Percentiles rank a stretch among this genome's conserved stretches.
phyloP scores from a whole-genome alignment of 768 basidiomycete species.

The Suillus cothurnatus region DNA sequence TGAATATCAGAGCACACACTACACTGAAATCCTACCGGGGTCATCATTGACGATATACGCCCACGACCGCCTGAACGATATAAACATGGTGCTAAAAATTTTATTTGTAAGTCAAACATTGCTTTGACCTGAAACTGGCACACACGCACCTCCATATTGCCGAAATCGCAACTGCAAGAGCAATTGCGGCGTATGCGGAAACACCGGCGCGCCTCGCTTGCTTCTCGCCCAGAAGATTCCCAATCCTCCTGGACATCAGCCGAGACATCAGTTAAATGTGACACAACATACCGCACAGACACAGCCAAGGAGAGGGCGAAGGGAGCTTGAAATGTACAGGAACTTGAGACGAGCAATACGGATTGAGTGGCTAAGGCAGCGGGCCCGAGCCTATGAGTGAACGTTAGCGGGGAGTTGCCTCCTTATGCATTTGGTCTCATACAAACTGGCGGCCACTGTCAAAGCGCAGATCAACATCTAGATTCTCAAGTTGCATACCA shows the following conservation, averaged over 20 bases:
- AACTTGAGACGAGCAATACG: slow-evolving; percentile 75
- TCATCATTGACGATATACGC: slow-evolving; percentile 75
- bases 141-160: slow-evolving; percentile 59
- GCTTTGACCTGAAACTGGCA: slow-evolving; percentile 2
- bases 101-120: background rate
- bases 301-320: slow-evolving; percentile 81
- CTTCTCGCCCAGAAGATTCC: slow-evolving; percentile 84
- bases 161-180: slow-evolving; percentile 67
- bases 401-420: slow-evolving; percentile 10
- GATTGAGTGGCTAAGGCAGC: slow-evolving; percentile 86
- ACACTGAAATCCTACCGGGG: slow-evolving; percentile 41
- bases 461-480: background rate
- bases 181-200: slow-evolving; percentile 63
- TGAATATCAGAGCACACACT: slow-evolving; percentile 4
- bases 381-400: slow-evolving; percentile 65
- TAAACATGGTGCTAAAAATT: slow-evolving; percentile 48
- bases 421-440: slow-evolving; percentile 13
- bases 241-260: slow-evolving; percentile 53
- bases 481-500: slow-evolving; percentile 1
- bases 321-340: slow-evolving; percentile 81
- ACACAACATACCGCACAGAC: slow-evolving; percentile 70
- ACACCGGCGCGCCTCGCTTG: slow-evolving; percentile 73
- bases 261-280: background rate
- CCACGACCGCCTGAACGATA: slow-evolving; percentile 67
- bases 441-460: slow-evolving; percentile 58